These are phyloP conservation scores for Sclerotinia subarctica DNA, from an alignment of 2,329 filamentous ascomycete genomes.

Conservation along the genomic window DNA sequence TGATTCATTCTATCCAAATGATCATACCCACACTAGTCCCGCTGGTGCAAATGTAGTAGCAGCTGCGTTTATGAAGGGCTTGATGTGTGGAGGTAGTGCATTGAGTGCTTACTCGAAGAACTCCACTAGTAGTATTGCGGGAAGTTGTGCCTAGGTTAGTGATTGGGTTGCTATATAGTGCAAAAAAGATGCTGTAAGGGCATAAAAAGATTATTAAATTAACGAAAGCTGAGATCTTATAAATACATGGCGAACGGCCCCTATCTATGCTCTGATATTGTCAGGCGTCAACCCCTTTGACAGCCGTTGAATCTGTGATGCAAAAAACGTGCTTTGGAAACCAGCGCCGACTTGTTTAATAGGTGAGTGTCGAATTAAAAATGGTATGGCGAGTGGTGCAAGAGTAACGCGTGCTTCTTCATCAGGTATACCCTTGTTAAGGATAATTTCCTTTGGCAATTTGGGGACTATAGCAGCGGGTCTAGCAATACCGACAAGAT, in stretches of 20 bases:
- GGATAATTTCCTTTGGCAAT: constrained; percentile 41
- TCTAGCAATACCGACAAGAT: constrained; percentile 49
- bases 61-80: constrained; percentile 50
- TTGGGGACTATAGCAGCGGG: constrained; percentile 46
- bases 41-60: constrained; percentile 53
- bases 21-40: constrained; percentile 60
- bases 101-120: constrained; percentile 35
- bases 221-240: background rate
- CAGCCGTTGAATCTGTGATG: constrained; percentile 36
- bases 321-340: constrained; percentile 31
- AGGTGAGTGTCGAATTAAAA: constrained; percentile 18
- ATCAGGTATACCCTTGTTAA: constrained; percentile 37
- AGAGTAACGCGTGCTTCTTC: constrained; percentile 28
- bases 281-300: constrained; percentile 17
- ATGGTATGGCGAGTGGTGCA: constrained; percentile 13
- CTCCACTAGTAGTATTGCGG: constrained; percentile 30
- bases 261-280: background rate
- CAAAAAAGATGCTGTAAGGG: too few relatives aligned
- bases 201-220: background rate
- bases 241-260: background rate
- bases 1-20: constrained; percentile 51
- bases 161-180: background rate
- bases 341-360: constrained; percentile 27
- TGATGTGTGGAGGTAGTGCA: constrained; percentile 32
- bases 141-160: constrained; percentile 29